These are phyloP conservation scores for Candida ponderosae DNA, from an alignment of 805 yeast species.

Conservation along the genomic window DNA sequence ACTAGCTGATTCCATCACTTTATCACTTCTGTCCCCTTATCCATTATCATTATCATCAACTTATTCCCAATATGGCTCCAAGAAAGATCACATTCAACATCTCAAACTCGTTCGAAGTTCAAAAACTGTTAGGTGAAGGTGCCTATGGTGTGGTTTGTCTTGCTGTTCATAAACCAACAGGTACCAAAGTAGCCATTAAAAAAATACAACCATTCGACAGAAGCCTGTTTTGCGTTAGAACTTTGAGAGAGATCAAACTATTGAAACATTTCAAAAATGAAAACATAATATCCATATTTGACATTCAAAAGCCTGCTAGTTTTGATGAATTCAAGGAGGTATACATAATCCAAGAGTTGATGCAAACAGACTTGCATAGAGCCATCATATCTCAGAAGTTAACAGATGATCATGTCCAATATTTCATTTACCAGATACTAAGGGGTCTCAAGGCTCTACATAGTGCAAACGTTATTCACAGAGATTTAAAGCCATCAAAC, in stretches of 20 bases:
- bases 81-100: constrained; percentile 65
- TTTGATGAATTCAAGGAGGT: constrained; percentile 79
- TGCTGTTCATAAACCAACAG: constrained; percentile 79
- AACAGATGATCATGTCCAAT: constrained; percentile 90
- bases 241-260: constrained; percentile 82
- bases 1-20: background rate
- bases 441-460: constrained; percentile 88
- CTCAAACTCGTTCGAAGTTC: constrained; percentile 76
- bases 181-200: constrained; percentile 89
- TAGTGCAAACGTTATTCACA: constrained; percentile 87
- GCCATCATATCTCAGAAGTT: constrained; percentile 76
- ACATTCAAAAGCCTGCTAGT: constrained; percentile 76
- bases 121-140: constrained; percentile 88
- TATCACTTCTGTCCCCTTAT: background rate
- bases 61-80: constrained; percentile 6
- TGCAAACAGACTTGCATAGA: constrained; percentile 83
- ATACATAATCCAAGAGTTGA: constrained; percentile 77
- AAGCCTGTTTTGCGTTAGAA: constrained; percentile 80
- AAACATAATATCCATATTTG: constrained; percentile 83
- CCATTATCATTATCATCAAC: background rate
- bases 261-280: constrained; percentile 89
- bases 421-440: constrained; percentile 84
- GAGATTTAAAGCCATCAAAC: constrained; percentile 90
- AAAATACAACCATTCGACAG: constrained; percentile 90
- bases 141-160: constrained; percentile 94